A percentile compares a stretch with the other conserved stretches of the same genome.
Conservation (phyloP, 495 filamentous ascomycete genomes). For the Staphylotrichum longicolle region DNA sequence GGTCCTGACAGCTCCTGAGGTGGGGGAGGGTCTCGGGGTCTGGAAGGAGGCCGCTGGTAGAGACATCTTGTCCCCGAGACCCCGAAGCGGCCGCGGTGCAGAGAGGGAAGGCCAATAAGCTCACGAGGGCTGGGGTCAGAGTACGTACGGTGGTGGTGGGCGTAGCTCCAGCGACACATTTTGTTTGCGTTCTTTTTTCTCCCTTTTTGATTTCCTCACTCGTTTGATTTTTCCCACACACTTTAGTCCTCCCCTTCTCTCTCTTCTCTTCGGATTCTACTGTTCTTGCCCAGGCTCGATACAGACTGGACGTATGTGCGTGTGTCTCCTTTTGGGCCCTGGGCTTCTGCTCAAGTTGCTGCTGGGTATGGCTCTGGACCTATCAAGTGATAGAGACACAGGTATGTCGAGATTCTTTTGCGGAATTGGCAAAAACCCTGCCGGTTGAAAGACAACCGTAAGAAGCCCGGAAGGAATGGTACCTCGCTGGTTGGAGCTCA, state of each 20-base stretch:
- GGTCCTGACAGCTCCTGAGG: no score
- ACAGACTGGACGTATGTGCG: neutral
- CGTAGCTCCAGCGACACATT: conserved; percentile 10
- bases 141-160: conserved; percentile 17
- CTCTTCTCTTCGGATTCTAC: neutral
- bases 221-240: neutral
- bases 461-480: no score
- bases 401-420: no score
- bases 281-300: neutral
- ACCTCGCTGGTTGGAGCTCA: no score
- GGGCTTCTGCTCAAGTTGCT: no score
- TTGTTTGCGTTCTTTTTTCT: neutral
- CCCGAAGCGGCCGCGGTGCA: neutral
- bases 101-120: neutral
- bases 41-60: neutral
- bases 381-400: no score
- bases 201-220: no score
- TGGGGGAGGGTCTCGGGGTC: neutral
- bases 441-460: no score
- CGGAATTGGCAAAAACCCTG: no score
- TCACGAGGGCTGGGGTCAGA: neutral
- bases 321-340: no score
- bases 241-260: neutral
- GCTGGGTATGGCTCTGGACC: no score
- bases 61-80: neutral